phyloP scores from a whole-genome alignment of 495 filamentous ascomycete genomes.

The Melanomma pulvis-pyrius region DNA sequence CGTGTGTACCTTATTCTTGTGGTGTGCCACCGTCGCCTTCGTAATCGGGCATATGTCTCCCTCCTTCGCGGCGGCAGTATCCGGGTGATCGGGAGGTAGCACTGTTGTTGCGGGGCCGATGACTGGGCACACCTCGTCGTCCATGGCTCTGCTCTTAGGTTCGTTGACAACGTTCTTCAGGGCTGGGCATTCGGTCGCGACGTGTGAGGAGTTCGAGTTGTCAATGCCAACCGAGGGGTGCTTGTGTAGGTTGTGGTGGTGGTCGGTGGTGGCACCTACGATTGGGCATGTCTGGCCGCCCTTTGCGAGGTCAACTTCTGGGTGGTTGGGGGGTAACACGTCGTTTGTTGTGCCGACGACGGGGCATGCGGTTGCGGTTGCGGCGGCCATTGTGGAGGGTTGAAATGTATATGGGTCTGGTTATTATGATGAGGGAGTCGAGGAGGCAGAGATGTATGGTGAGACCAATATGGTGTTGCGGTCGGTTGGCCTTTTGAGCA shows the following conservation, averaged over 20 bases:
- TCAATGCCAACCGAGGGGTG: slow-evolving; percentile 27
- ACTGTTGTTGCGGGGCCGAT: slow-evolving; percentile 32
- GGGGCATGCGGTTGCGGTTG: slow-evolving; percentile 20
- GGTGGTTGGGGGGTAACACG: slow-evolving; percentile 33
- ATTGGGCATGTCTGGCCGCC: slow-evolving; percentile 32
- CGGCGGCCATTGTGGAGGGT: background rate
- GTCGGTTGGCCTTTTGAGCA: background rate
- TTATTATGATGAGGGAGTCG: background rate
- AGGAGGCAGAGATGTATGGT: background rate
- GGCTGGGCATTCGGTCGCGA: slow-evolving; percentile 25
- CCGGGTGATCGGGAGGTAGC: slow-evolving; percentile 32
- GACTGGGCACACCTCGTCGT: slow-evolving; percentile 35
- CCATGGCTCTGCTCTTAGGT: slow-evolving; percentile 30
- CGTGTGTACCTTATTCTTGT: slow-evolving; percentile 28
- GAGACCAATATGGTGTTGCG: background rate
- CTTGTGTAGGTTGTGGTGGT: slow-evolving; percentile 34
- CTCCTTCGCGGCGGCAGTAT: slow-evolving; percentile 15
- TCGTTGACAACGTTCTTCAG: slow-evolving; percentile 22
- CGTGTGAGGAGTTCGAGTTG: background rate
- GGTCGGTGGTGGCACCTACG: slow-evolving; percentile 30
- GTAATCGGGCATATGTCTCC: slow-evolving; percentile 33
- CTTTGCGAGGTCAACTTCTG: slow-evolving; percentile 20
- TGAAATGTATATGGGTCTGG: background rate
- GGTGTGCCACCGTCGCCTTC: slow-evolving; percentile 31
- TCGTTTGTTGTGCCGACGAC: slow-evolving; percentile 34